A percentile compares a stretch with the other conserved stretches of the same genome.
Conservation (phyloP, 2,329 filamentous ascomycete species). For the Aspergillus sp. region DNA sequence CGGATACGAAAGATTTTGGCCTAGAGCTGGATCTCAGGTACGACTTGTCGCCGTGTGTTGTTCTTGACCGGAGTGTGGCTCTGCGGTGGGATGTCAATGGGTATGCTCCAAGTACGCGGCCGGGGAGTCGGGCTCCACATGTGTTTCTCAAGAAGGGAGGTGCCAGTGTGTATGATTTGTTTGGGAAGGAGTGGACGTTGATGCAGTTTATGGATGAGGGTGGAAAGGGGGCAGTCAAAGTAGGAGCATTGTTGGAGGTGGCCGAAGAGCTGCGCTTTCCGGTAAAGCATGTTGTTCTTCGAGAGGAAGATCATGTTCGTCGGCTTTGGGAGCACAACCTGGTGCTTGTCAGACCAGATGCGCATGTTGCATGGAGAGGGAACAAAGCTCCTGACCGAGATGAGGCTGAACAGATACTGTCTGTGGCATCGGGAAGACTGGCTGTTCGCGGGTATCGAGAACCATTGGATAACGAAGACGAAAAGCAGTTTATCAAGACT, state of each 20-base stretch:
- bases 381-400: not conserved
- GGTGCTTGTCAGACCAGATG: conserved; percentile 12
- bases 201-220: conserved; percentile 20
- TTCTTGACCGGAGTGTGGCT: conserved; percentile 17
- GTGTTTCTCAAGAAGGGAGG: conserved; percentile 33
- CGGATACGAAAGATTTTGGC: conserved; percentile 24
- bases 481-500: not conserved
- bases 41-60: conserved; percentile 22
- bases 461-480: not conserved
- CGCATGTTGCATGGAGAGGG: conserved; percentile 13
- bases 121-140: conserved; percentile 37
- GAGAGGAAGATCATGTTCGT: not conserved
- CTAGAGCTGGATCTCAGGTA: conserved; percentile 32
- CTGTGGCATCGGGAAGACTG: not conserved
- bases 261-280: not conserved
- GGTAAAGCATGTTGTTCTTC: not conserved
- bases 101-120: conserved; percentile 36
- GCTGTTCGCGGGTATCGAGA: not conserved
- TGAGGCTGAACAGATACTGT: not conserved
- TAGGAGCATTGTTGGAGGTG: not conserved
- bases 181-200: conserved; percentile 31
- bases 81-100: conserved; percentile 20
- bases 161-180: conserved; percentile 34
- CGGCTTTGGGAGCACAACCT: conserved; percentile 3
- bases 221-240: not conserved